Evolutionary conservation across 192 early-diverging fungal genomes (phyloP).

Genomic region (Phycomyces blakesleeanus): DNA sequence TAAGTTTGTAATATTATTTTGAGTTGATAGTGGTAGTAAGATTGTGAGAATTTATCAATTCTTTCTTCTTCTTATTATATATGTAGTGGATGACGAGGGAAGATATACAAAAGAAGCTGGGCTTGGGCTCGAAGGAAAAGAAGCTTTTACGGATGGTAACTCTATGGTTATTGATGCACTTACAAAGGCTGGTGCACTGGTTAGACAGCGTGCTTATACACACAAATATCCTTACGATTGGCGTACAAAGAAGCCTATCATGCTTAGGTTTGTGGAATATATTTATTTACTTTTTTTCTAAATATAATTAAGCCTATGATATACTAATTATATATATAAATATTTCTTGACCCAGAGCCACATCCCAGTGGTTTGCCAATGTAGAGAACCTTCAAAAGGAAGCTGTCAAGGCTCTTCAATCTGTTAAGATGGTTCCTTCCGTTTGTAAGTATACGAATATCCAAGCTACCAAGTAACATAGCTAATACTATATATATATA

Average conservation of each 20-base stretch:
- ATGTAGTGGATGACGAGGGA: conserved; percentile 60
- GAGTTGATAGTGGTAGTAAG: no score
- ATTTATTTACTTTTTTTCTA: not conserved
- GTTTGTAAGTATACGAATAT: conserved; percentile 27
- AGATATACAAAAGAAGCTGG: conserved; percentile 66
- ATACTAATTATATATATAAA: not conserved
- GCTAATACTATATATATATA: not conserved
- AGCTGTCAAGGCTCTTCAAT: conserved; percentile 52
- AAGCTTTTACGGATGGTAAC: conserved; percentile 58
- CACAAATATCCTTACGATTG: conserved; percentile 87
- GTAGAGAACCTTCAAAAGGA: conserved; percentile 58
- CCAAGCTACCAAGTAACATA: no score
- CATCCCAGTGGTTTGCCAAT: conserved; percentile 82
- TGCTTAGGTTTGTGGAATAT: conserved; percentile 39
- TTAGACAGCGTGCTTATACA: conserved; percentile 49
- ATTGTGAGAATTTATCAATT: no score
- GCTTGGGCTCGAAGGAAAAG: conserved; percentile 52
- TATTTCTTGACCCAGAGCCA: conserved; percentile 58
- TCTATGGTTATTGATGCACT: conserved; percentile 54
- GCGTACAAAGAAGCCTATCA: conserved; percentile 78
- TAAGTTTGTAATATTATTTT: conserved; percentile 9
- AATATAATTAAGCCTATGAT: not conserved
- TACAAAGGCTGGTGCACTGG: conserved; percentile 28
- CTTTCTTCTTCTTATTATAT: conserved; percentile 7
- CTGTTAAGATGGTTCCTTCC: conserved; percentile 60